Conservation (phyloP, 768 basidiomycete species). For the Suillus luteus region DNA sequence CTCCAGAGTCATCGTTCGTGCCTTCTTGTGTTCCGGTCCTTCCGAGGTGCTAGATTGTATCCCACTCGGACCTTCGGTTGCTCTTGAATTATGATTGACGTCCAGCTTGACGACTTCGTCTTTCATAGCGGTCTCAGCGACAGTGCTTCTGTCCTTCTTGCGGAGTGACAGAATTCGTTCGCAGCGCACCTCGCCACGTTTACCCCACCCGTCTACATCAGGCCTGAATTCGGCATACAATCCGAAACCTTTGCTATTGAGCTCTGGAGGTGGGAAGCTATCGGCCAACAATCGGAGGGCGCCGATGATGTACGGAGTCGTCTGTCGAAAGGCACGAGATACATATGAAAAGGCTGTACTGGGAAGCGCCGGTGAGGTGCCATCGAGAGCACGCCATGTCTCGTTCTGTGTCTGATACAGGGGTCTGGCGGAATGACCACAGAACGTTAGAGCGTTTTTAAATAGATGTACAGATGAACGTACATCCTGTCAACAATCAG, state of each 20-base stretch:
- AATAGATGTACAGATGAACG: slow-evolving; percentile 19
- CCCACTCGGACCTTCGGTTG: not conserved
- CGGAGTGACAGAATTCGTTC: slow-evolving; percentile 65
- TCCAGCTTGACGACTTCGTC: slow-evolving; percentile 21
- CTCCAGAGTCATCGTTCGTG: slow-evolving; percentile 42
- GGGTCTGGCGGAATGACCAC: slow-evolving; percentile 49
- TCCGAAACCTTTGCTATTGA: slow-evolving; percentile 69
- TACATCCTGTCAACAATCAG: slow-evolving; percentile 39
- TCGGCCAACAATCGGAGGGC: slow-evolving; percentile 68
- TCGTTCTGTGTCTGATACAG: slow-evolving; percentile 69
- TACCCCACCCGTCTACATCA: slow-evolving; percentile 80
- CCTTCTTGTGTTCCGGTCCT: slow-evolving; percentile 43
- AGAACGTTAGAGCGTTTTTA: not conserved
- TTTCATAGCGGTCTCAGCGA: slow-evolving; percentile 13
- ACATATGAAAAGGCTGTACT: slow-evolving; percentile 83
- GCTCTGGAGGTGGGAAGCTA: slow-evolving; percentile 57
- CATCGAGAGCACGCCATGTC: slow-evolving; percentile 83
- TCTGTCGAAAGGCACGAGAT: slow-evolving; percentile 76
- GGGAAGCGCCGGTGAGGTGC: slow-evolving; percentile 69
- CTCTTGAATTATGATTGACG: slow-evolving; percentile 20
- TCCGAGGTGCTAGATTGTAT: slow-evolving; percentile 18
- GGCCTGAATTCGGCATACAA: slow-evolving; percentile 91
- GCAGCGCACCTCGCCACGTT: slow-evolving; percentile 73
- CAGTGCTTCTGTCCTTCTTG: slow-evolving; percentile 28
- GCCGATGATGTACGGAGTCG: slow-evolving; percentile 75